These are phyloP conservation scores for Suillus clintonianus DNA, from an alignment of 768 basidiomycete species.

Conservation along the genomic window DNA sequence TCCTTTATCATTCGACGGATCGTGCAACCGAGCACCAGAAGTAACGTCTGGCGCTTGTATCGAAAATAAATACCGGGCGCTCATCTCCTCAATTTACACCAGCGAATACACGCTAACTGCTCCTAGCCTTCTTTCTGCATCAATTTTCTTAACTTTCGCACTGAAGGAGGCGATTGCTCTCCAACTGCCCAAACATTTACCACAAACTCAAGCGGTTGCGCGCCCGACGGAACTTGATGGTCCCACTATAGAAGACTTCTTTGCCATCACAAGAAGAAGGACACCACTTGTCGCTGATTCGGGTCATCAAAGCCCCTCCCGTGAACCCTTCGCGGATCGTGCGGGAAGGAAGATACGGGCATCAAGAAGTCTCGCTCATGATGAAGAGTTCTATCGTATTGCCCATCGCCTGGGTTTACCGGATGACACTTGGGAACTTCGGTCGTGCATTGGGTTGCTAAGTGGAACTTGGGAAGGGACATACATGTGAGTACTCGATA, in stretches of 20 bases:
- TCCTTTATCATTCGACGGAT: slow-evolving; percentile 21
- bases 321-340: slow-evolving; percentile 34
- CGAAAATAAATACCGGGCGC: slow-evolving; percentile 3
- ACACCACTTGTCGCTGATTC: slow-evolving; percentile 55
- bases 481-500: slow-evolving; percentile 49
- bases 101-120: slow-evolving; percentile 23
- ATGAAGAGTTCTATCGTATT: slow-evolving; percentile 42
- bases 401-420: slow-evolving; percentile 16
- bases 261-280: slow-evolving; percentile 38
- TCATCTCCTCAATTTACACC: slow-evolving; percentile 18
- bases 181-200: slow-evolving; percentile 52
- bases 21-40: slow-evolving; percentile 21
- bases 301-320: slow-evolving; percentile 24
- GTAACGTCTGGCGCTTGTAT: background rate
- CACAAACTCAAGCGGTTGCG: slow-evolving; percentile 48
- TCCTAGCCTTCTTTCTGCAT: slow-evolving; percentile 43
- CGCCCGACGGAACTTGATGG: slow-evolving; percentile 45
- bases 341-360: slow-evolving; percentile 32
- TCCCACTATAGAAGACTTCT: slow-evolving; percentile 57
- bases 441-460: slow-evolving; percentile 44
- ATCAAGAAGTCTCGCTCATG: slow-evolving; percentile 34
- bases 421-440: slow-evolving; percentile 24
- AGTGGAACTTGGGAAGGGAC: slow-evolving; percentile 63
- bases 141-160: slow-evolving; percentile 55
- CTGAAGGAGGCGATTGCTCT: slow-evolving; percentile 48